Base-by-base conservation (phyloP, 1,284 basidiomycete species). In the Hemileia vastatrix region DNA sequence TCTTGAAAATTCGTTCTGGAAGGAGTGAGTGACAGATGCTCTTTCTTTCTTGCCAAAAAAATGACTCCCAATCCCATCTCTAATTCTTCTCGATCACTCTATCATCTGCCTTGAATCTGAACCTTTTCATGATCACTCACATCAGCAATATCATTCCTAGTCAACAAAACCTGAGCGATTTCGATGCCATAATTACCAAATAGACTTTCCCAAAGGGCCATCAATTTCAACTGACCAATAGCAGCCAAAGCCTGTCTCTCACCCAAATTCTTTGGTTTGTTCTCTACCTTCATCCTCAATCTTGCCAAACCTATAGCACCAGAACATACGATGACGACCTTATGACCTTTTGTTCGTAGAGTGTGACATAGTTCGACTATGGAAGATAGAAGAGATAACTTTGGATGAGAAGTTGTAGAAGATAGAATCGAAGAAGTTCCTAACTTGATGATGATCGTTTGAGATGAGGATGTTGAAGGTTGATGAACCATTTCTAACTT, bases 211-310 rank as follows among this genome's bases (percentile, higher is more conserved):
- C 90, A 99, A 1, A 98, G 79, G 0, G 91, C 92, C 66, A 98
- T 97, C 23, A 99, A 82, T 63, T 93, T 81, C 6, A 93, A 88
- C 79, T 99, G 95, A 1, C 95, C 94, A 55, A 98, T 90, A 0
- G 94, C 94, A 31, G 94, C 94, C 45, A 98, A 79, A 5, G 94
- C 94, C 88, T 97, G 93, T 76, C 94, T 93, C 61, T 90, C 89
- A 2, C 88, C 86, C 13, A 98, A 77, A 59, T 82, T 85, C 71
- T 93, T 94, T 1, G 92, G 90, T 64, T 83, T 81, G 61, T 83
- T 84, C 15, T 84, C 82, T 67, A 95, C 79, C 33, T 84, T 81
- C 94, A 98, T 98, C 48, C 91, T 82, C 72, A 92, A 86, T 60
- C 96, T 77, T 0, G 94, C 95, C 40, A 97, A 89, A 1, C 88